Evolutionary conservation across 495 filamentous ascomycete genomes (phyloP).

Genomic region (Friedmanniomyces simplex): DNA sequence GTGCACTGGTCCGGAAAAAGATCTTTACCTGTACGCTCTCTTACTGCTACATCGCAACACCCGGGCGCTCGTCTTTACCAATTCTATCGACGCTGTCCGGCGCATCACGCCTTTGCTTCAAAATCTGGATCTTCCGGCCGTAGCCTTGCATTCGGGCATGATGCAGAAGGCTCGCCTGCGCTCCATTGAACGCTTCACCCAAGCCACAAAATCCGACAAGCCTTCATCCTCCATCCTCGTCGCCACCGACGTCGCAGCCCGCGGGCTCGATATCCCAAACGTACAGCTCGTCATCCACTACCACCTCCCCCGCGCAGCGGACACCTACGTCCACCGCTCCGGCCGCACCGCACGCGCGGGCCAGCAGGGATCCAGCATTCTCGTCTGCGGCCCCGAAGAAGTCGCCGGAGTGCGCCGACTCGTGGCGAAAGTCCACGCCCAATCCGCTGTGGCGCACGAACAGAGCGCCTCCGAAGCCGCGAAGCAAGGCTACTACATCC

Average conservation of each 20-base stretch:
- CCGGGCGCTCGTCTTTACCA: slow-evolving; percentile 77
- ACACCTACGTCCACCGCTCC: slow-evolving; percentile 90
- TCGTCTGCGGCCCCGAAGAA: slow-evolving; percentile 88
- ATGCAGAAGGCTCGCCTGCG: slow-evolving; percentile 90
- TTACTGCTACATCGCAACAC: slow-evolving; percentile 71
- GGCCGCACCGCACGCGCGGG: slow-evolving; percentile 86
- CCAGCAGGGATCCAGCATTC: slow-evolving; percentile 62
- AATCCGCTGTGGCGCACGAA: slow-evolving; percentile 4
- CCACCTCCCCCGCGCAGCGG: slow-evolving; percentile 83
- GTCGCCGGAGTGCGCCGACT: slow-evolving; percentile 72
- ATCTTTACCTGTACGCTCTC: slow-evolving; percentile 85
- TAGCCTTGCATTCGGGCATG: slow-evolving; percentile 86
- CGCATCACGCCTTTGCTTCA: slow-evolving; percentile 78
- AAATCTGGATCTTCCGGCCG: slow-evolving; percentile 64
- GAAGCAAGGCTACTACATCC: slow-evolving; percentile 50
- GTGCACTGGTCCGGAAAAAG: slow-evolving; percentile 87
- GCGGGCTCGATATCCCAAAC: slow-evolving; percentile 84
- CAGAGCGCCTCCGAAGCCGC: slow-evolving; percentile 27
- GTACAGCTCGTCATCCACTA: slow-evolving; percentile 88
- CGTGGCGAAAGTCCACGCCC: slow-evolving; percentile 72
- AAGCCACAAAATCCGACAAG: slow-evolving; percentile 30
- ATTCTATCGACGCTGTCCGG: slow-evolving; percentile 87
- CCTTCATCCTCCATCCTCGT: slow-evolving; percentile 58
- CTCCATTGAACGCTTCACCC: slow-evolving; percentile 74
- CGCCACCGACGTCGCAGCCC: slow-evolving; percentile 92